A percentile compares a stretch with the other conserved stretches of the same genome.
phyloP scores from a whole-genome alignment of 331 rosid species.

The Acacia pycnantha region DNA sequence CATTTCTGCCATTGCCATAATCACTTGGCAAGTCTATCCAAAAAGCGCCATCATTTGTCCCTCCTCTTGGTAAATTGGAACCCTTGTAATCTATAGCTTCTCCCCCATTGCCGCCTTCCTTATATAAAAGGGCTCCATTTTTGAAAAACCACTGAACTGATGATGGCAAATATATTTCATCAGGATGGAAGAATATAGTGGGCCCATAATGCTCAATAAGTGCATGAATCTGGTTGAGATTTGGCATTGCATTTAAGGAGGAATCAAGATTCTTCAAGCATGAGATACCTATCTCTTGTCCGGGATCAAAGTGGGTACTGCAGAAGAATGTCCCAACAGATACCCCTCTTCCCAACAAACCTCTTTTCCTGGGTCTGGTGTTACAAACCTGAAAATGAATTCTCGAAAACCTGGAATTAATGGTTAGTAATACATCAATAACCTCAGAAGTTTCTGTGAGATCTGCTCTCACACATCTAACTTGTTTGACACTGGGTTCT shows the following conservation, averaged over 20 bases:
- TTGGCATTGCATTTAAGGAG: constrained; percentile 69
- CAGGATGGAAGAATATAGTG: constrained; percentile 87
- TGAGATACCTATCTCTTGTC: constrained; percentile 40
- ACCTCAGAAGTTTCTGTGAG: constrained; percentile 83
- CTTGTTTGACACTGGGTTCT: constrained; percentile 60
- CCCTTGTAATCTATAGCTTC: constrained; percentile 58
- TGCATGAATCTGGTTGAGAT: constrained; percentile 66
- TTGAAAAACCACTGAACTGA: constrained; percentile 93
- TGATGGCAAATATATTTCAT: constrained; percentile 77
- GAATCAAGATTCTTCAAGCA: constrained; percentile 74
- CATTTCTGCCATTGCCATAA: constrained; percentile 35
- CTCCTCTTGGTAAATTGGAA: constrained; percentile 75
- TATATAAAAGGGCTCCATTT: constrained; percentile 70
- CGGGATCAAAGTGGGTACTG: constrained; percentile 43
- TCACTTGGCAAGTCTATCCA: constrained; percentile 87
- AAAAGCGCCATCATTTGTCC: constrained; percentile 60
- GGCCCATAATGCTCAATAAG: constrained; percentile 89
- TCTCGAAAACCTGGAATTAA: constrained; percentile 43
- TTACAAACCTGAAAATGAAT: constrained; percentile 61
- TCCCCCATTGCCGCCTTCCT: constrained; percentile 46
- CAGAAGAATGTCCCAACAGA: constrained; percentile 84
- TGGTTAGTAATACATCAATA: constrained; percentile 35
- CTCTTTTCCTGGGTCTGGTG: constrained; percentile 68
- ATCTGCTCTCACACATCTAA: constrained; percentile 75
- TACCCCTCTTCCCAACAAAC: constrained; percentile 65